These are phyloP conservation scores for Russula compacta DNA, from an alignment of 768 basidiomycete genomes.

Conservation along the genomic window DNA sequence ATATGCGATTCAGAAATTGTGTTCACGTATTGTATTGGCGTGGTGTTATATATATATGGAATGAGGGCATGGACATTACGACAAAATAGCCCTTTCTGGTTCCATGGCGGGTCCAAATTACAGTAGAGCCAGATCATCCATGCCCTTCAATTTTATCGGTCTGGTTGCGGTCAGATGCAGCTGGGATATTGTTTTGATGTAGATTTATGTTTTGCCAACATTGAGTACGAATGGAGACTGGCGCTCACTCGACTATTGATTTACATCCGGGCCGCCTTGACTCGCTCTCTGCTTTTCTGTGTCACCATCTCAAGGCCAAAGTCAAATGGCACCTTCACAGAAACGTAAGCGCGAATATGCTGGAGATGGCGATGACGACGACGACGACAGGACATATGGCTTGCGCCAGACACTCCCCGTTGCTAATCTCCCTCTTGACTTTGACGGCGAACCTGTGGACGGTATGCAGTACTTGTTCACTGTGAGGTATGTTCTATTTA, in stretches of 20 bases:
- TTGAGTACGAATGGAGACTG: no score
- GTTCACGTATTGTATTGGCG: constrained; percentile 47
- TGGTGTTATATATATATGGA: constrained; percentile 47
- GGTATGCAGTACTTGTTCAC: constrained; percentile 76
- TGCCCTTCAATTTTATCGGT: background rate
- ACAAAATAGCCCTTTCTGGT: constrained; percentile 37
- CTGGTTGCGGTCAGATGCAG: background rate
- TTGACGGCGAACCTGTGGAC: constrained; percentile 54
- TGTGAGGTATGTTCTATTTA: constrained; percentile 46
- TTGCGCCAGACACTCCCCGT: constrained; percentile 67
- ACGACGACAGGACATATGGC: constrained; percentile 54
- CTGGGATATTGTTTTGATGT: background rate
- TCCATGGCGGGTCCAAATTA: background rate
- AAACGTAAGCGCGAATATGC: constrained; percentile 50
- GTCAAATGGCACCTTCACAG: constrained; percentile 16
- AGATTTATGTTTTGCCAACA: background rate
- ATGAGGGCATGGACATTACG: constrained; percentile 43
- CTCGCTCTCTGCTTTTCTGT: background rate
- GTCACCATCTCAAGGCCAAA: background rate
- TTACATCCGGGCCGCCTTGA: background rate
- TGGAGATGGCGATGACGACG: constrained; percentile 43
- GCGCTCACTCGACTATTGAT: no score
- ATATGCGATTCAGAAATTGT: constrained; percentile 38
- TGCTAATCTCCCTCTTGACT: constrained; percentile 66
- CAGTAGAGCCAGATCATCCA: background rate